Percentiles rank a stretch among this genome's conserved stretches.
Evolutionary conservation across 306 rosid species (phyloP).

Genomic region (Cicer chorassanicum): DNA sequence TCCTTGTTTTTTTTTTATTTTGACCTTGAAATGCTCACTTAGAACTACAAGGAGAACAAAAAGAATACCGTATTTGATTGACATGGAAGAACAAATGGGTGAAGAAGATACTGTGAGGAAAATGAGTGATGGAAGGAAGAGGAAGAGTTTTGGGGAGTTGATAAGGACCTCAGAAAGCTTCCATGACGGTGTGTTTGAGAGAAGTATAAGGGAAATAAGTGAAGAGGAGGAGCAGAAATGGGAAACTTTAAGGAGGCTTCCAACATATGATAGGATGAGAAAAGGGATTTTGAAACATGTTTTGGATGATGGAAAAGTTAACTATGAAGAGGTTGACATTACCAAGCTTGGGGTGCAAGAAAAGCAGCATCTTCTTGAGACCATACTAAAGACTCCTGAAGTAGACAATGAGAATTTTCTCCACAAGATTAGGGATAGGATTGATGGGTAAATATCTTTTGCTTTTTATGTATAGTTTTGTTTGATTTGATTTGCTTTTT

Average conservation of each 20-base stretch:
- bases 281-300: slow-evolving; percentile 64
- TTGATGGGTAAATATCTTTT: slow-evolving; percentile 36
- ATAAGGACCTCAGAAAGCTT: slow-evolving; percentile 37
- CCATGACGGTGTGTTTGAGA: slow-evolving; percentile 37
- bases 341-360: slow-evolving; percentile 61
- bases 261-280: slow-evolving; percentile 75
- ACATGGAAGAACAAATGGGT: slow-evolving; percentile 36
- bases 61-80: slow-evolving; percentile 4
- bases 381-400: slow-evolving; percentile 58
- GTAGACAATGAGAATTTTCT: slow-evolving; percentile 76
- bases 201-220: slow-evolving; percentile 53
- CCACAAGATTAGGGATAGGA: slow-evolving; percentile 55
- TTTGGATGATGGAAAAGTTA: slow-evolving; percentile 61
- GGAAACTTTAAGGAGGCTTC: slow-evolving; percentile 81
- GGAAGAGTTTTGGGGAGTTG: slow-evolving; percentile 33
- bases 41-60: not conserved
- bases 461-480: not conserved
- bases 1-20: not conserved
- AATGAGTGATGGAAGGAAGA: slow-evolving; percentile 39
- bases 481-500: not conserved
- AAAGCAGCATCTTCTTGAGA: slow-evolving; percentile 65
- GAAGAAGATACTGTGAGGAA: slow-evolving; percentile 44
- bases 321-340: slow-evolving; percentile 65
- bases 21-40: not conserved
- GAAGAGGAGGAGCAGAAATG: slow-evolving; percentile 77